Evolutionary conservation across 2,329 filamentous ascomycete genomes (phyloP).

Genomic region (Colletotrichum lentis): DNA sequence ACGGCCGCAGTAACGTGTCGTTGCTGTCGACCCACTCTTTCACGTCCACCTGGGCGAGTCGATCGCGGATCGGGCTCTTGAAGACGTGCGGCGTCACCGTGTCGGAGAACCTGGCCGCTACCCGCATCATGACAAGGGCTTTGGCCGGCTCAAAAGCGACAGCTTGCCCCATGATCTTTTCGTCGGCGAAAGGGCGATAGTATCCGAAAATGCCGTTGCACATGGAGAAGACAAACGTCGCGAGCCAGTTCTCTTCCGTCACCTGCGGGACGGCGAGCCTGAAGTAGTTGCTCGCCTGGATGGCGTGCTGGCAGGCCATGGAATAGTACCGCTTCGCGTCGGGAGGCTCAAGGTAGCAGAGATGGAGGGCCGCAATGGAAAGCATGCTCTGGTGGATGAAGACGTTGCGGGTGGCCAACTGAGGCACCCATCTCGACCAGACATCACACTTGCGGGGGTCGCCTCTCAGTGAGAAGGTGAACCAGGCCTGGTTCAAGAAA

Average conservation of each 20-base stretch:
- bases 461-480: constrained; percentile 33
- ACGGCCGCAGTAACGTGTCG: constrained; percentile 13
- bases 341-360: constrained; percentile 37
- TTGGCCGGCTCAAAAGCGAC: constrained; percentile 31
- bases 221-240: constrained; percentile 35
- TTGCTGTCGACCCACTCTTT: constrained; percentile 30
- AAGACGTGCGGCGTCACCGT: constrained; percentile 29
- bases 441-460: constrained; percentile 37
- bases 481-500: constrained; percentile 37
- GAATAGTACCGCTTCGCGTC: constrained; percentile 37
- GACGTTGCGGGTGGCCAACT: constrained; percentile 34
- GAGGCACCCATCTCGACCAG: constrained; percentile 37
- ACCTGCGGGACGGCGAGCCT: constrained; percentile 34
- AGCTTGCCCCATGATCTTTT: constrained; percentile 31
- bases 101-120: constrained; percentile 34
- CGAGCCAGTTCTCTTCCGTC: constrained; percentile 37
- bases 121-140: constrained; percentile 30
- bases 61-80: constrained; percentile 34
- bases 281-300: constrained; percentile 38
- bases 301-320: constrained; percentile 36
- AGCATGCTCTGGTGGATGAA: constrained; percentile 38
- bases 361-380: constrained; percentile 36
- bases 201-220: constrained; percentile 38
- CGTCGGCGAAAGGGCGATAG: constrained; percentile 36
- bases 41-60: constrained; percentile 29